These are phyloP conservation scores for Sinapis alba DNA, from an alignment of 441 rosid genomes.

Conservation along the genomic window DNA sequence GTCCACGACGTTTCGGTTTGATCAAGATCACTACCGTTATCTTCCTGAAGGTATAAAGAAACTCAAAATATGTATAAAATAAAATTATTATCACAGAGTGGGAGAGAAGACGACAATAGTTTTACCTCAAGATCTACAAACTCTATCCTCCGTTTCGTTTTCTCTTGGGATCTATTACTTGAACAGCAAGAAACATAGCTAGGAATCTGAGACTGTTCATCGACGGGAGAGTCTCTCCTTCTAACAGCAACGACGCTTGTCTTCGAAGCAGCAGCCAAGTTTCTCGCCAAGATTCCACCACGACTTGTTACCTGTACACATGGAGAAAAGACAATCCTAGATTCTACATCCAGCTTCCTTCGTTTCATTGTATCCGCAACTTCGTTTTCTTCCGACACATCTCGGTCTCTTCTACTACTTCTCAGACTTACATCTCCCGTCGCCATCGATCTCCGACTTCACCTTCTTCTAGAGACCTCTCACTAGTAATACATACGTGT, in stretches of 20 bases:
- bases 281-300: slow-evolving; percentile 28
- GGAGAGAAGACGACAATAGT: not conserved
- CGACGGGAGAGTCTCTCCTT: slow-evolving; percentile 28
- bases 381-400: slow-evolving; percentile 32
- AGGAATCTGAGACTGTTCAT: slow-evolving; percentile 39
- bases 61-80: not conserved
- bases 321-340: slow-evolving; percentile 29
- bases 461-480: slow-evolving; percentile 20
- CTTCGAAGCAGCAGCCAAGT: slow-evolving; percentile 31
- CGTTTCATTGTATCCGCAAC: slow-evolving; percentile 37
- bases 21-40: not conserved
- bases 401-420: slow-evolving; percentile 46
- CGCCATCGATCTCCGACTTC: slow-evolving; percentile 40
- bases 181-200: slow-evolving; percentile 62
- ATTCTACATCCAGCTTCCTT: slow-evolving; percentile 43
- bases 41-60: not conserved
- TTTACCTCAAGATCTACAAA: not conserved
- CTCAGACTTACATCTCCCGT: slow-evolving; percentile 33
- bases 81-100: not conserved
- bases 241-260: slow-evolving; percentile 22
- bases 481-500: not conserved
- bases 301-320: slow-evolving; percentile 45
- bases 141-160: not conserved
- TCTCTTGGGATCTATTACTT: slow-evolving; percentile 57
- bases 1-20: not conserved